Evolutionary conservation across 306 rosid species (phyloP), one percentile per base, ranked within the genome.

Genomic region (Sesbania bispinosa): DNA sequence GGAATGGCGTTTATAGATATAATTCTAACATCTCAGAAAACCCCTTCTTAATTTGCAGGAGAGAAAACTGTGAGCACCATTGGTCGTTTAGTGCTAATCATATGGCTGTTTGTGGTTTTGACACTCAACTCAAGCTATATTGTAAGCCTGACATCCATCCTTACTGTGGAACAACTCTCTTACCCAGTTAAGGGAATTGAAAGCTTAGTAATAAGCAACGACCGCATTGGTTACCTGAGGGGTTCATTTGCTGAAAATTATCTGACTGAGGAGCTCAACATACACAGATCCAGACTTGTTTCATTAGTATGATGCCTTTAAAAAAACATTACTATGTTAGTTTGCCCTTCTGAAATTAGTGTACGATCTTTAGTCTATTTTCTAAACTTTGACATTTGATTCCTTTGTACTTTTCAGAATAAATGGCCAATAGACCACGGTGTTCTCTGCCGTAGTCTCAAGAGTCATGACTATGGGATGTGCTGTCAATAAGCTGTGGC

Each of bases 101-200:
- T 91, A 81, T 91, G 97, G 97, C 66, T 91, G 2, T 91, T 88
- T 71, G 94, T 88, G 32, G 89, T 91, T 47, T 87, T 91, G 35
- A 88, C 88, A 79, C 82, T 91, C 38, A 88, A 77, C 76, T 91
- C 97, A 0, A 91, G 89, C 86, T 91, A 91, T 72, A 88, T 82
- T 27, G 97, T 96, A 50, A 91, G 89, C 67, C 47, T 91, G 74
- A 91, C 96, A 36, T 91, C 97, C 20, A 91, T 91, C 69, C 89
- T 91, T 20, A 91, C 96, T 6, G 97, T 87, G 42, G 89, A 91
- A 79, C 78, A 83, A 30, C 92, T 91, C 8, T 77, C 96, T 51
- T 91, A 88, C 54, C 62, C 90, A 18, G 69, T 91, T 38, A 85
- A 87, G 71, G 97, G 92, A 48, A 87, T 91, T 62, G 90, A 91